These are phyloP conservation scores for Claviceps maximensis DNA, from an alignment of 2,329 filamentous ascomycete genomes.

Conservation along the genomic window DNA sequence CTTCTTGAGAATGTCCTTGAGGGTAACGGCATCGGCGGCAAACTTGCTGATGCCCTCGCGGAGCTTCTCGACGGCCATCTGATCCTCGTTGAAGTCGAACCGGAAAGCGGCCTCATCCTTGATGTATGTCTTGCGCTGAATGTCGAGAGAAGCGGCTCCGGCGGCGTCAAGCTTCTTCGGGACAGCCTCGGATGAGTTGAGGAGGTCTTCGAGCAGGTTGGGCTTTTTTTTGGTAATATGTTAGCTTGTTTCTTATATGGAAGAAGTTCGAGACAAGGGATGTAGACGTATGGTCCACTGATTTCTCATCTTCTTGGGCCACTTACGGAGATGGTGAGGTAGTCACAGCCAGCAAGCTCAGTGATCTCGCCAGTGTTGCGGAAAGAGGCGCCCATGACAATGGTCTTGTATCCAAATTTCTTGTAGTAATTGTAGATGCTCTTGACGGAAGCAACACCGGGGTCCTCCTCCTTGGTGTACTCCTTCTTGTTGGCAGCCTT, in stretches of 20 bases:
- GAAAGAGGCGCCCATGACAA: slow-evolving; percentile 99
- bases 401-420: slow-evolving; percentile 98
- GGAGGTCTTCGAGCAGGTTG: slow-evolving; percentile 84
- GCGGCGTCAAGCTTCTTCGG: slow-evolving; percentile 84
- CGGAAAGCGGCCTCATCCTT: slow-evolving; percentile 82
- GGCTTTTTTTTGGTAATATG: slow-evolving; percentile 38
- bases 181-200: slow-evolving; percentile 68
- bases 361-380: slow-evolving; percentile 93
- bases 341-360: slow-evolving; percentile 95
- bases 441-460: slow-evolving; percentile 89
- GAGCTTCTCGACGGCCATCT: slow-evolving; percentile 99
- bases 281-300: background rate
- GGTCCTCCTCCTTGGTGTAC: slow-evolving; percentile 80
- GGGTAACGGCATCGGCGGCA: slow-evolving; percentile 82
- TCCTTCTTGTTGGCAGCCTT: slow-evolving; percentile 93
- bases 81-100: slow-evolving; percentile 99
- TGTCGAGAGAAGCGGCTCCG: slow-evolving; percentile 51
- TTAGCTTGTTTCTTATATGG: slow-evolving; percentile 7
- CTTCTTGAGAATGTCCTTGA: slow-evolving; percentile 81
- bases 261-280: too few relatives aligned
- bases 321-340: slow-evolving; percentile 88
- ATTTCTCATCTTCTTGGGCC: slow-evolving; percentile 10
- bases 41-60: slow-evolving; percentile 99
- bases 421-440: slow-evolving; percentile 99
- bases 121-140: slow-evolving; percentile 86